Evolutionary conservation across 106 monocot species (phyloP), one percentile per base, ranked within the genome.

Genomic region (Amphibolis antarctica): DNA sequence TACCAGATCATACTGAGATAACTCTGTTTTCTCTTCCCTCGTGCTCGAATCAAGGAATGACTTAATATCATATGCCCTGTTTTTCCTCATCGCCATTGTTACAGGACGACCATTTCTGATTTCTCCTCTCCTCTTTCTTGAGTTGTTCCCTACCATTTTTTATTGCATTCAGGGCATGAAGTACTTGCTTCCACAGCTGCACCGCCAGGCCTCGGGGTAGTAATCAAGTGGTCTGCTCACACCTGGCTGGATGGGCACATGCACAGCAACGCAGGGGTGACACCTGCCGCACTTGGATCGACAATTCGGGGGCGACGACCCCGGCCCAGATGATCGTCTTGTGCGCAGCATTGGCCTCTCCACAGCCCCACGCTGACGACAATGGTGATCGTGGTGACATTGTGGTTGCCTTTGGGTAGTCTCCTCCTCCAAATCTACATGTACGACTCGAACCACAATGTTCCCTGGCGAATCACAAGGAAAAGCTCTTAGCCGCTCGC

Each of bases 131-230:
- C 36, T 36, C 17, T 15, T 49, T 1, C 14, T 49, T 49, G 17
- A 17, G 3, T 17, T 49, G 4, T 49, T n/a, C n/a, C 18, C 3
- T 49, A 19, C 12, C 0, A 49, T 49, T 1, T 49, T 15, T 0
- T 12, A 49, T 49, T 56, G 12, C 25, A 7, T 10, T 55, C 31
- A 71, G 25, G 71, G 63, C 71, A 63, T 71, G 25, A 55, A 71
- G 54, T 62, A 62, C 71, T 63, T 63, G 44, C 42, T 63, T 13
- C 63, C 53, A 19, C 71, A 71, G 18, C 29, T 63, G 63, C 71
- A 71, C 0, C 71, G 62, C 71, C 71, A 71, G 4, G 71, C 63
- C 61, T 71, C 71, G 5, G 71, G 71, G 63, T 71, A 71, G 71
- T 71, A 71, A 23, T 71, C 71, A 1, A 71, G 55, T 30, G 63